Percentiles rank a stretch among this genome's conserved stretches.
phyloP scores from a whole-genome alignment of 1,284 basidiomycete species.

The Peniophora sp. region DNA sequence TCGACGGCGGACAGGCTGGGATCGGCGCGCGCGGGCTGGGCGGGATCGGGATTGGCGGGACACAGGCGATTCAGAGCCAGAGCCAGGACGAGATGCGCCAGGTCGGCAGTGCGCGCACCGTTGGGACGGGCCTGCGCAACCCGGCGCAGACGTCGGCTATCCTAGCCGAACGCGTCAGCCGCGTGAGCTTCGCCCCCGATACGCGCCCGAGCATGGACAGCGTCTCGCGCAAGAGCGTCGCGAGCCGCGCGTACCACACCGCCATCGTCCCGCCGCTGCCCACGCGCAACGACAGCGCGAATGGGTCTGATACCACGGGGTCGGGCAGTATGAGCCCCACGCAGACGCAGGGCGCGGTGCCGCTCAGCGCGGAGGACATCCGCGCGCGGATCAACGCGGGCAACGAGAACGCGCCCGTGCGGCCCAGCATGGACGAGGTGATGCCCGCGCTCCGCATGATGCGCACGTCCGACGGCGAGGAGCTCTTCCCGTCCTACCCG shows the following conservation, averaged over 20 bases:
- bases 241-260: constrained; percentile 51
- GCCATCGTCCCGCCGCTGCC: constrained; percentile 50
- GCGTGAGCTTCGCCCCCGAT: constrained; percentile 69
- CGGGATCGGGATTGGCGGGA: background rate
- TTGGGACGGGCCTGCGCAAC: too few relatives aligned
- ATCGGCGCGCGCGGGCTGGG: constrained; percentile 30
- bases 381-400: constrained; percentile 23
- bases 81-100: constrained; percentile 35
- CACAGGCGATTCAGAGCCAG: constrained; percentile 14
- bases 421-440: constrained; percentile 42
- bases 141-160: constrained; percentile 28
- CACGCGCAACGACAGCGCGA: constrained; percentile 27
- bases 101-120: constrained; percentile 24
- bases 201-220: constrained; percentile 49
- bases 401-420: constrained; percentile 13
- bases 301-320: constrained; percentile 20
- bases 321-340: constrained; percentile 46
- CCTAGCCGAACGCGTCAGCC: constrained; percentile 34
- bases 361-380: constrained; percentile 64
- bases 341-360: constrained; percentile 58
- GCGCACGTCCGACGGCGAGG: constrained; percentile 42
- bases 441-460: constrained; percentile 63
- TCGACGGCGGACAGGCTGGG: constrained; percentile 37
- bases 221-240: constrained; percentile 34
- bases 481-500: constrained; percentile 29